A percentile compares a stretch with the other conserved stretches of the same genome.
phyloP scores from a whole-genome alignment of 139 green algal species.

The Chlamydomonas schloesseri region DNA sequence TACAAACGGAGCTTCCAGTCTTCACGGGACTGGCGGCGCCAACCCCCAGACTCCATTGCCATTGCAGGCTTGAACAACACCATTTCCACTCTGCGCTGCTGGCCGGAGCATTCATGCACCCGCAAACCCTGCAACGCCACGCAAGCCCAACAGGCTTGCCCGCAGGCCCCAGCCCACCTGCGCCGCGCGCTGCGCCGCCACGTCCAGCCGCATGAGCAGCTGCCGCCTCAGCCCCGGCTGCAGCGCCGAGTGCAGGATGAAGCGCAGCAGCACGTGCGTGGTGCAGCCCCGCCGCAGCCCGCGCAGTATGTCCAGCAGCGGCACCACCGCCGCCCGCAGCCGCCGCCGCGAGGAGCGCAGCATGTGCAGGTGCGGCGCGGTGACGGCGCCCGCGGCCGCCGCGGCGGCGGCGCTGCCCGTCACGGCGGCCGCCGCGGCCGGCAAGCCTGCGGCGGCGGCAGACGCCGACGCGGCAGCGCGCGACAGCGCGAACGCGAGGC shows the following conservation, averaged over 20 bases:
- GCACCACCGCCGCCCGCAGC: not conserved
- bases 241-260: slow-evolving; percentile 14
- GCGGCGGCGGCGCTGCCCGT: slow-evolving; percentile 1
- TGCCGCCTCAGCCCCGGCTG: not conserved
- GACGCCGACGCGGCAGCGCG: not conserved
- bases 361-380: slow-evolving; percentile 28
- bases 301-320: slow-evolving; percentile 5
- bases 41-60: too few species aligned
- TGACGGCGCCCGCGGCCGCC: not conserved
- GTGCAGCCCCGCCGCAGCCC: slow-evolving; percentile 16
- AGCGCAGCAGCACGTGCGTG: slow-evolving; percentile 31
- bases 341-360: slow-evolving; percentile 10
- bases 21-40: too few species aligned
- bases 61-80: too few species aligned
- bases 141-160: too few species aligned
- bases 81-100: too few species aligned
- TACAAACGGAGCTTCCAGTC: too few species aligned
- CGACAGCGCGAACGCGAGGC: not conserved
- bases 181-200: not conserved
- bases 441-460: not conserved
- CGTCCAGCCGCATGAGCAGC: slow-evolving; percentile 16
- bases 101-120: too few species aligned
- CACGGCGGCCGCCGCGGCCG: not conserved
- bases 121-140: too few species aligned
- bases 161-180: not conserved